phyloP scores from a whole-genome alignment of 2,329 filamentous ascomycete species.

The Talaromyces rugulosus region DNA sequence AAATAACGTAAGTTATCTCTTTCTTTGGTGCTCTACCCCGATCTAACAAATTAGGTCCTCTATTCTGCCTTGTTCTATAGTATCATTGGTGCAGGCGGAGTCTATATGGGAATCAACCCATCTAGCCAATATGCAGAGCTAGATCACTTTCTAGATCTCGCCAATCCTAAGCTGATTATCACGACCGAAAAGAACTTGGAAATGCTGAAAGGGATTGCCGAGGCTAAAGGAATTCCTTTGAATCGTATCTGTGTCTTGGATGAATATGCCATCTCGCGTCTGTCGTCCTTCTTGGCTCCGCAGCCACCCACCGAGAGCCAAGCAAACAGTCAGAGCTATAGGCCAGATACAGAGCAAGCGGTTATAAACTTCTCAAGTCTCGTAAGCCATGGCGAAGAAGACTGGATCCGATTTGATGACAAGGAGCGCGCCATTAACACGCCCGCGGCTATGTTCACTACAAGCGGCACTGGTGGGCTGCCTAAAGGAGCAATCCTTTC shows the following conservation, averaged over 20 bases:
- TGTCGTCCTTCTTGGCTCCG: conserved; percentile 6
- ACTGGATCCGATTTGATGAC: conserved; percentile 46
- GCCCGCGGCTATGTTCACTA: conserved; percentile 49
- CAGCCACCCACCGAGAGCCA: not conserved
- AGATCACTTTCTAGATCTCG: conserved; percentile 42
- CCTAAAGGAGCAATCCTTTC: conserved; percentile 58
- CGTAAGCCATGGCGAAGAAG: conserved; percentile 41
- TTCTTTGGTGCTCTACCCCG: not conserved
- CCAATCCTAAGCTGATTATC: conserved; percentile 45
- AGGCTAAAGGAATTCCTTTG: conserved; percentile 4
- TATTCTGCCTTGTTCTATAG: conserved; percentile 36
- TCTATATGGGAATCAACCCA: conserved; percentile 51
- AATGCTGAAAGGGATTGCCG: conserved; percentile 17
- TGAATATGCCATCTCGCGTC: conserved; percentile 4
- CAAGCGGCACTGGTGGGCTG: conserved; percentile 57
- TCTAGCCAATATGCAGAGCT: conserved; percentile 46
- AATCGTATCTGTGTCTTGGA: conserved; percentile 14
- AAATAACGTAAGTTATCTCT: conserved; percentile 30
- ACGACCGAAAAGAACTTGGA: conserved; percentile 36
- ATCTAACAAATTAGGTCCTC: conserved; percentile 24
- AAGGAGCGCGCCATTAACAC: conserved; percentile 43
- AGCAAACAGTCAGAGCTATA: not conserved
- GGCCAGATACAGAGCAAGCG: not conserved
- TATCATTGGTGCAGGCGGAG: conserved; percentile 44
- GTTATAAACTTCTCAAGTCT: conserved; percentile 26